phyloP scores from a whole-genome alignment of 805 yeast genomes.

The Kazachstania africana region DNA sequence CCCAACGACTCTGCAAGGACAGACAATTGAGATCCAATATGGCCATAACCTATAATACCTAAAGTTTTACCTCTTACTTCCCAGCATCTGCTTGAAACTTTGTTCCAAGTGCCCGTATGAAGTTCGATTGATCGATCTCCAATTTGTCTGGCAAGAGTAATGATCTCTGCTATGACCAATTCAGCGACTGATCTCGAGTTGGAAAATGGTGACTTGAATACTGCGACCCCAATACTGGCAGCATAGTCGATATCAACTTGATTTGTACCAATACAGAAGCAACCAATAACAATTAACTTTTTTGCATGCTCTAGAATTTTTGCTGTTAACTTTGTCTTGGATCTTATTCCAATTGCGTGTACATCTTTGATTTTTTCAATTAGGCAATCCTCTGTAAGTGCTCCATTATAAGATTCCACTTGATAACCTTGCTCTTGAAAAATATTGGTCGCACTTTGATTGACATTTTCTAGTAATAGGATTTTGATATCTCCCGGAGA shows the following conservation, averaged over 20 bases:
- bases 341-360: constrained; percentile 94
- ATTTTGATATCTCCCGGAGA: constrained; percentile 90
- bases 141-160: constrained; percentile 84
- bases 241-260: constrained; percentile 90
- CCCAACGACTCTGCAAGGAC: constrained; percentile 96
- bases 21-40: constrained; percentile 92
- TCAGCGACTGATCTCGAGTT: constrained; percentile 98
- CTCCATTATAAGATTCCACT: constrained; percentile 81
- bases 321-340: constrained; percentile 81
- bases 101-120: constrained; percentile 96
- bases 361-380: constrained; percentile 85
- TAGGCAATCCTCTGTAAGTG: constrained; percentile 81
- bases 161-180: constrained; percentile 86
- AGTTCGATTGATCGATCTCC: constrained; percentile 92
- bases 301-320: constrained; percentile 72
- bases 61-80: constrained; percentile 96
- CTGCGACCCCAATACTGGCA: constrained; percentile 85
- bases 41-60: constrained; percentile 96
- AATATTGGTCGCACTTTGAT: constrained; percentile 77
- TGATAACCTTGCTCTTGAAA: constrained; percentile 87
- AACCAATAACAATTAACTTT: constrained; percentile 81
- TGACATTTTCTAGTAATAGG: constrained; percentile 81
- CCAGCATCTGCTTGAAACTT: constrained; percentile 89
- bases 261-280: constrained; percentile 98
- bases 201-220: constrained; percentile 95